A percentile compares a stretch with the other conserved stretches of the same genome.
Conservation (phyloP, 106 monocot species). For the Cymbidium sinense region DNA sequence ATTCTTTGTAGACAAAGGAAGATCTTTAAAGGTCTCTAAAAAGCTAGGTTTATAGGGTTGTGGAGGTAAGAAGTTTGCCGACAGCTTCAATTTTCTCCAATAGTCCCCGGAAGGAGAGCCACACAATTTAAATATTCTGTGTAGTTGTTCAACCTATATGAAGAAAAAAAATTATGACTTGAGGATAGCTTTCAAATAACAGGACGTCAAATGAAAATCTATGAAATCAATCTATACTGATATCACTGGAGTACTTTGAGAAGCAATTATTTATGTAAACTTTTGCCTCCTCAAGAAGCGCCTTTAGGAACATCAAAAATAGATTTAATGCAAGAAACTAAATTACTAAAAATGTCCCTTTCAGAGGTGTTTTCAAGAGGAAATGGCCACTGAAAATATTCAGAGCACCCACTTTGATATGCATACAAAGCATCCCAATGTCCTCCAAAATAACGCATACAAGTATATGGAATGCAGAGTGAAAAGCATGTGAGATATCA, state of each 20-base stretch:
- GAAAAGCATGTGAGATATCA: background rate
- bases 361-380: background rate
- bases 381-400: background rate
- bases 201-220: background rate
- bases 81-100: slow-evolving; percentile 32
- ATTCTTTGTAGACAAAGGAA: slow-evolving; percentile 26
- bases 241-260: background rate
- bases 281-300: background rate
- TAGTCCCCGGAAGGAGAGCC: slow-evolving; percentile 38
- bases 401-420: background rate
- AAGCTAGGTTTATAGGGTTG: slow-evolving; percentile 27
- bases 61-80: slow-evolving; percentile 27
- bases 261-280: background rate
- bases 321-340: background rate
- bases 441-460: background rate
- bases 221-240: background rate
- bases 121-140: slow-evolving; percentile 42
- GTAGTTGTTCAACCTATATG: slow-evolving; percentile 39
- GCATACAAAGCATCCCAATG: background rate
- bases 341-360: background rate
- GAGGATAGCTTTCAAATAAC: background rate
- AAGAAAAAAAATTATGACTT: background rate
- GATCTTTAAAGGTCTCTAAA: slow-evolving; percentile 25
- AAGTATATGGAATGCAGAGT: background rate
- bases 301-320: background rate